Conservation (phyloP, 75 land plant species). For the Azolla pinnata region DNA sequence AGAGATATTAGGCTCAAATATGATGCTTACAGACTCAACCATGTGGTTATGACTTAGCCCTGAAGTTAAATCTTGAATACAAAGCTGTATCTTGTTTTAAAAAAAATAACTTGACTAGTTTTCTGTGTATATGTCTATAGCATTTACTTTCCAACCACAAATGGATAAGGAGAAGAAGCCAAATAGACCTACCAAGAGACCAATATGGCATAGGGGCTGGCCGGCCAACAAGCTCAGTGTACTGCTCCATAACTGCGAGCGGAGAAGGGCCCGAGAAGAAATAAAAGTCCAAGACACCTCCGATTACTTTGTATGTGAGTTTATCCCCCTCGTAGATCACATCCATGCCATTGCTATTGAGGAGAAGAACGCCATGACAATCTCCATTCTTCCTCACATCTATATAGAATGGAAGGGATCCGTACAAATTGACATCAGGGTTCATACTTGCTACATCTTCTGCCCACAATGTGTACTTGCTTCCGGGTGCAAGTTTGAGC, state of each 20-base stretch:
- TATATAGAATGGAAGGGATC: slow-evolving; percentile 72
- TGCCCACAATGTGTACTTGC: slow-evolving; percentile 55
- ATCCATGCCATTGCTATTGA: slow-evolving; percentile 96
- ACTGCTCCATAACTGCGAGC: slow-evolving; percentile 66
- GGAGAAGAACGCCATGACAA: slow-evolving; percentile 67
- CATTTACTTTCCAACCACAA: too few species aligned
- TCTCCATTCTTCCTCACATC: slow-evolving; percentile 38
- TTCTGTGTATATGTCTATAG: too few species aligned
- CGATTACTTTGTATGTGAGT: slow-evolving; percentile 68
- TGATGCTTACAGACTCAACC: too few species aligned
- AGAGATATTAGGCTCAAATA: too few species aligned
- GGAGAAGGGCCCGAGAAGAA: slow-evolving; percentile 76
- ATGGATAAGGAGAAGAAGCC: not conserved
- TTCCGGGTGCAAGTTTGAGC: slow-evolving; percentile 22
- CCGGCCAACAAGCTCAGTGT: slow-evolving; percentile 57
- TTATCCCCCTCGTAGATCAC: slow-evolving; percentile 48
- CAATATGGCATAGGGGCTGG: slow-evolving; percentile 95
- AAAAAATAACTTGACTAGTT: too few species aligned
- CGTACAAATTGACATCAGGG: slow-evolving; percentile 52
- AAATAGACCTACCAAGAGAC: slow-evolving; percentile 78
- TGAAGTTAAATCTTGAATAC: too few species aligned
- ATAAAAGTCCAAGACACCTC: slow-evolving; percentile 84
- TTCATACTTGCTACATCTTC: slow-evolving; percentile 34
- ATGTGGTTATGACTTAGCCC: too few species aligned
- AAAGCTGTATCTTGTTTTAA: too few species aligned